Evolutionary conservation across 1,284 basidiomycete genomes (phyloP), one percentile per base, ranked within the genome.

Genomic region (Pisolithus thermaeus): DNA sequence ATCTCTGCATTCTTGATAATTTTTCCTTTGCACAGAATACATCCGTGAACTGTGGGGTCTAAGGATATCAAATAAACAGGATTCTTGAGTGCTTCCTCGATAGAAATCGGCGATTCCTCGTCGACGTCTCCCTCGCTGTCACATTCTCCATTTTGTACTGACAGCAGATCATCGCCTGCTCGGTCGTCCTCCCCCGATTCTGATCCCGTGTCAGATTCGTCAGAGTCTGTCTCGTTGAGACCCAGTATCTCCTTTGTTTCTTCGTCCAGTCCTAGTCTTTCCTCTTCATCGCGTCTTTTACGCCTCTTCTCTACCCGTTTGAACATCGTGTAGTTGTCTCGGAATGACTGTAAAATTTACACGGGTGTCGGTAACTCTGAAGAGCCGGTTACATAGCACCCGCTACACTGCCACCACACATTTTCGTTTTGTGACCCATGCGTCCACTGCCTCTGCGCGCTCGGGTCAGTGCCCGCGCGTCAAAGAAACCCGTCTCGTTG

Each of bases 21-120:
- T 63, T 87, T 91, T 32, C 83, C 83, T 5, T 86, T 89, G 66
- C 90, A 93, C 8, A 87, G 63, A 4, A 87, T 75, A 62, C 90
- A 92, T 27, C 73, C 75, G 56, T 76, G 74, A 28, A 78, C 60
- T 20, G 76, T 75, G 22, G 79, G 73, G 47, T 81, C 72, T 9
- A 77, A 55, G 3, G 79, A 78, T 28, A 83, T 66, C 55, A 77
- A 62, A 64, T 85, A 88, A 38, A 91, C 65, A 0, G 90, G 85
- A 52, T 86, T 73, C 11, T 67, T 66, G 36, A 87, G 71, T 11
- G 81, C 87, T 58, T 84, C 77, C 43, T 72, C 63, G 43, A 91
- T 72, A 3, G 81, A 74, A 58, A 89, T 75, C 4, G 72, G 70
- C n/a, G 79, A 73, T 14, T 66, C 65, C 18, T 64, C 66, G 47